Percentiles rank a stretch among this genome's conserved stretches.
Evolutionary conservation across 2,329 filamentous ascomycete genomes (phyloP).

Genomic region (Scedosporium aurantiacum): DNA sequence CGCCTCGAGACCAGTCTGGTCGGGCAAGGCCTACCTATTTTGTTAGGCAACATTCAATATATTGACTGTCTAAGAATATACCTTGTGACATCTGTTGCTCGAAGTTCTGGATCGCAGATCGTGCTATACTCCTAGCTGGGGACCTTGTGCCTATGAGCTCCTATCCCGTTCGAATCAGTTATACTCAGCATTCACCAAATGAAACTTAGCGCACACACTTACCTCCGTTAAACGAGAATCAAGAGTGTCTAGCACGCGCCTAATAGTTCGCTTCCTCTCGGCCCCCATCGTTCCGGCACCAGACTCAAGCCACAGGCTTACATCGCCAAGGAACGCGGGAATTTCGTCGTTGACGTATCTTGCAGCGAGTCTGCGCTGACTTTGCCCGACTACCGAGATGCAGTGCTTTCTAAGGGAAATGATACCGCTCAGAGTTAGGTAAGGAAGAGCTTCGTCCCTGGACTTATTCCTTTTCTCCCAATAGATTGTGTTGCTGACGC

Average conservation of each 20-base stretch:
- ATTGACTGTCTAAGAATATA: too few species aligned
- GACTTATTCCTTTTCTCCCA: constrained; percentile 22
- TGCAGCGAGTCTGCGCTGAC: constrained; percentile 23
- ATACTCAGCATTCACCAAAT: constrained; percentile 3
- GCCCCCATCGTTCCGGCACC: constrained; percentile 25
- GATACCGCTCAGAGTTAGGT: constrained; percentile 31
- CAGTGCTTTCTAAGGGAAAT: constrained; percentile 29
- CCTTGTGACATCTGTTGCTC: too few species aligned
- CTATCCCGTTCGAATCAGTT: background rate
- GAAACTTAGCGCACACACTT: constrained; percentile 7
- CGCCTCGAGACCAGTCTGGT: too few species aligned
- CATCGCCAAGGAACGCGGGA: constrained; percentile 26
- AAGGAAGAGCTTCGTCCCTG: constrained; percentile 15
- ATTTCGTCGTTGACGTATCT: constrained; percentile 29
- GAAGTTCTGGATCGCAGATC: too few species aligned
- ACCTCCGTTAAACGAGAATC: constrained; percentile 21
- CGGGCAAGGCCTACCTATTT: too few species aligned
- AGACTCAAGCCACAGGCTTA: constrained; percentile 32
- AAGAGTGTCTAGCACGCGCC: constrained; percentile 20
- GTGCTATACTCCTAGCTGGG: too few species aligned
- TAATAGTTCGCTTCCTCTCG: constrained; percentile 23
- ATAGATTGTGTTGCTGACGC: constrained; percentile 32
- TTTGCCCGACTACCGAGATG: constrained; percentile 31
- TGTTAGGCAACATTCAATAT: too few species aligned
- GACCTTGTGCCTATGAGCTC: too few species aligned